phyloP scores from a whole-genome alignment of 2,329 filamentous ascomycete species.

The Penicillium sp. region DNA sequence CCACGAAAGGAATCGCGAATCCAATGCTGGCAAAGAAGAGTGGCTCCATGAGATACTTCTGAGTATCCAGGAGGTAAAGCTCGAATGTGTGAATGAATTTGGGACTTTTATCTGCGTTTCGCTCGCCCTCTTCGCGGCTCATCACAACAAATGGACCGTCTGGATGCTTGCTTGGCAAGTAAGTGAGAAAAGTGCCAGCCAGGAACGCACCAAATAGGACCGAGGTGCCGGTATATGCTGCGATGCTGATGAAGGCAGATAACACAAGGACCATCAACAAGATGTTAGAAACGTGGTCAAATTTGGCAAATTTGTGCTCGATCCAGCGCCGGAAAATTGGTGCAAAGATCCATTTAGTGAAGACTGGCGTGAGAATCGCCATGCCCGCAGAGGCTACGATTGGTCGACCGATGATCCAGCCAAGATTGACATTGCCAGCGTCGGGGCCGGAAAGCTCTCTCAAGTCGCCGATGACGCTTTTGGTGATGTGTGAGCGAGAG shows the following conservation, averaged over 20 bases:
- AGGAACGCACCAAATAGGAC: constrained; percentile 44
- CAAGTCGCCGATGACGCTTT: constrained; percentile 39
- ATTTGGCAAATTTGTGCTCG: constrained; percentile 37
- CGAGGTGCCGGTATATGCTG: constrained; percentile 41
- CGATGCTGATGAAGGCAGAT: constrained; percentile 36
- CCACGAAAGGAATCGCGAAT: constrained; percentile 36
- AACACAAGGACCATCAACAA: constrained; percentile 40
- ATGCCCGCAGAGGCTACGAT: constrained; percentile 43
- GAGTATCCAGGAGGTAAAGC: constrained; percentile 39
- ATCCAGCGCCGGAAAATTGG: constrained; percentile 40
- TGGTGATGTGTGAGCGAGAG: neutral
- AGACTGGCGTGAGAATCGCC: constrained; percentile 37
- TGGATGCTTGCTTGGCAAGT: constrained; percentile 40
- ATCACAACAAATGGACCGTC: constrained; percentile 41
- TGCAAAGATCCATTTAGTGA: constrained; percentile 44
- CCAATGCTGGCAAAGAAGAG: constrained; percentile 37
- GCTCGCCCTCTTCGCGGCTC: constrained; percentile 38
- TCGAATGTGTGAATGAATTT: constrained; percentile 46
- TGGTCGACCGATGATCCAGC: constrained; percentile 43
- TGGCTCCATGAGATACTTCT: constrained; percentile 37
- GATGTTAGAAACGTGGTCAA: constrained; percentile 38
- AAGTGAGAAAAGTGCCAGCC: constrained; percentile 40
- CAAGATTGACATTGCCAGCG: constrained; percentile 30
- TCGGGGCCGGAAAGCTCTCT: constrained; percentile 20
- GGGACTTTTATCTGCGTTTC: constrained; percentile 36